Evolutionary conservation across 257 asterid species (phyloP).

Genomic region (Rehmannia glutinosa): DNA sequence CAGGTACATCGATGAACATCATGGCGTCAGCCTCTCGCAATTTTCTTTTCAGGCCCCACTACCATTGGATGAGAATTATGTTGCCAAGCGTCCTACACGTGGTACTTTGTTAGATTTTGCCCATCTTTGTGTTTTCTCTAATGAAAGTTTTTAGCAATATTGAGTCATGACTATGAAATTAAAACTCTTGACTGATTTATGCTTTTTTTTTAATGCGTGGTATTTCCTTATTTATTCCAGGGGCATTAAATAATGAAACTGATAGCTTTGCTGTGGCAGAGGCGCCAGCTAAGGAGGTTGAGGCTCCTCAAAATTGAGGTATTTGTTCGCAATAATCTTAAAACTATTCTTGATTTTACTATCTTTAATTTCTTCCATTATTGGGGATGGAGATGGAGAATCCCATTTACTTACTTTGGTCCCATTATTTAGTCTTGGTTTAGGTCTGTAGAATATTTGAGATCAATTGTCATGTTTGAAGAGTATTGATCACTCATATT

Average conservation of each 20-base stretch:
- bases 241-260: not conserved
- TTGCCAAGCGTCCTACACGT: too few species aligned
- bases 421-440: too few species aligned
- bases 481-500: not conserved
- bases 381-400: too few species aligned
- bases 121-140: not conserved
- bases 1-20: not conserved
- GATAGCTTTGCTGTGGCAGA: not conserved
- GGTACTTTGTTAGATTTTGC: too few species aligned
- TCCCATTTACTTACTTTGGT: too few species aligned
- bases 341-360: too few species aligned
- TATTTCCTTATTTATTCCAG: not conserved
- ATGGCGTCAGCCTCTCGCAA: too few species aligned
- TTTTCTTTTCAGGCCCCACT: too few species aligned
- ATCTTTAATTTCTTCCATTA: too few species aligned
- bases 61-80: too few species aligned
- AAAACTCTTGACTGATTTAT: not conserved
- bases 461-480: not conserved
- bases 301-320: slow-evolving; percentile 5
- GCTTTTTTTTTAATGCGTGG: not conserved
- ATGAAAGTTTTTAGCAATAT: not conserved
- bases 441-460: not conserved
- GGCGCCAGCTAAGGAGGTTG: not conserved
- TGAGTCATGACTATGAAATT: not conserved
- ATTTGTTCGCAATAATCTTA: not conserved